These are phyloP conservation scores for Globisporangium spiculum DNA, from an alignment of 352 stramenopile genomes.

Conservation along the genomic window DNA sequence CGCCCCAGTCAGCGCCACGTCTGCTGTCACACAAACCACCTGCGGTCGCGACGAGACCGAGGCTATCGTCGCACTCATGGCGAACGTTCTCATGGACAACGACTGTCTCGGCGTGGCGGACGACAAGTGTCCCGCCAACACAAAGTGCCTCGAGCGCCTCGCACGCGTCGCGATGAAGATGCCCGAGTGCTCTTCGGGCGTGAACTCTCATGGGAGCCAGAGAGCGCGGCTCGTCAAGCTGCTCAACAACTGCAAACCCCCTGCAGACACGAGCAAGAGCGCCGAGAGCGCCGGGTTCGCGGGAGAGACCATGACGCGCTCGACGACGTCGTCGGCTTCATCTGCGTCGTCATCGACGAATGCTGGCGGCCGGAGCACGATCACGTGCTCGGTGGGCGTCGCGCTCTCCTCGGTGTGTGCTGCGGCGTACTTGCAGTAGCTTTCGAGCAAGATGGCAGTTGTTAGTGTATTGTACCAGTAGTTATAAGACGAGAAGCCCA, in stretches of 20 bases:
- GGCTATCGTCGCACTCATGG: constrained; percentile 9
- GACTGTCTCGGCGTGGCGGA: constrained; percentile 10
- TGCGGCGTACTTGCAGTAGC: background rate
- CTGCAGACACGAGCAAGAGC: background rate
- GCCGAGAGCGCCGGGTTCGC: background rate
- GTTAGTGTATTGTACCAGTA: background rate
- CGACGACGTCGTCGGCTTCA: background rate
- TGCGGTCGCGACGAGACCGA: constrained; percentile 10
- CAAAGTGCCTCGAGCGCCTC: constrained; percentile 6
- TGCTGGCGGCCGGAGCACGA: no score
- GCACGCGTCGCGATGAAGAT: constrained; percentile 8
- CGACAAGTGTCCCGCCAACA: constrained; percentile 7
- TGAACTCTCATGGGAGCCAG: background rate
- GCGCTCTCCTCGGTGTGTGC: background rate
- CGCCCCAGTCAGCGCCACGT: background rate
- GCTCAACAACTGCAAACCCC: background rate
- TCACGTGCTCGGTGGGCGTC: background rate
- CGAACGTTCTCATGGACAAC: constrained; percentile 5
- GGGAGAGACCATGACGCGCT: constrained; percentile 1
- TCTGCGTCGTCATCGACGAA: no score
- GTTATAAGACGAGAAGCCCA: background rate
- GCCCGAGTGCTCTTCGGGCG: constrained; percentile 4
- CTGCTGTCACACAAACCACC: background rate
- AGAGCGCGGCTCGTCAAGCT: background rate
- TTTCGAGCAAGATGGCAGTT: background rate